Evolutionary conservation across 1,284 basidiomycete species (phyloP).

Genomic region (Rhizoctonia solani): DNA sequence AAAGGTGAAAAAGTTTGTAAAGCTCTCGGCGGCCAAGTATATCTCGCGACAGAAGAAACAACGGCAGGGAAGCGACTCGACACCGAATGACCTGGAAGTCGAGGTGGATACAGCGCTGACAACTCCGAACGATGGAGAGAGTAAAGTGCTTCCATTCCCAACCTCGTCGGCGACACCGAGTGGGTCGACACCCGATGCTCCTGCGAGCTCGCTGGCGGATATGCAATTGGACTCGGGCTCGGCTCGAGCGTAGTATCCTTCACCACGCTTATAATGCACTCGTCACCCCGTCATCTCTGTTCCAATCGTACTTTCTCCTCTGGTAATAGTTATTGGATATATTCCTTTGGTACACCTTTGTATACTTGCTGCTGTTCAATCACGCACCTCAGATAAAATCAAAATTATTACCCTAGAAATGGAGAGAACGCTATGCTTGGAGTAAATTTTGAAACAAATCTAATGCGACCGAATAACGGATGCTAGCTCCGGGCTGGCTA

Average conservation of each 20-base stretch:
- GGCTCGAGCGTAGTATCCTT: not conserved
- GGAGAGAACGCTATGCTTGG: no score
- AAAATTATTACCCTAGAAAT: not conserved
- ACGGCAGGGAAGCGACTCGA: slow-evolving; percentile 1
- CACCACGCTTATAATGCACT: no score
- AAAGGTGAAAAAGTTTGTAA: slow-evolving; percentile 94
- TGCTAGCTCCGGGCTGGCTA: no score
- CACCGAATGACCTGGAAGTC: not conserved
- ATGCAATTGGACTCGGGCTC: slow-evolving; percentile 22
- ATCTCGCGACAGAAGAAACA: slow-evolving; percentile 26
- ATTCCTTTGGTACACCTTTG: slow-evolving; percentile 7
- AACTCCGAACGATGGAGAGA: slow-evolving; percentile 22
- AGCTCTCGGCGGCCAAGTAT: slow-evolving; percentile 45
- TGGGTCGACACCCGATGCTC: slow-evolving; percentile 1
- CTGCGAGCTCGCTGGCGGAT: slow-evolving; percentile 12
- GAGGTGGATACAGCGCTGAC: slow-evolving; percentile 22
- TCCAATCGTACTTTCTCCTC: not conserved
- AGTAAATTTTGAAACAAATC: no score
- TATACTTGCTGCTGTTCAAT: slow-evolving; percentile 4
- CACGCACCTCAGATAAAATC: not conserved
- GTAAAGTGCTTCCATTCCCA: not conserved
- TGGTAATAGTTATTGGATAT: slow-evolving; percentile 32
- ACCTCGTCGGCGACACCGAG: not conserved
- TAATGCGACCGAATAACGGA: no score
- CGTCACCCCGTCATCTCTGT: no score